Base-by-base conservation (phyloP, 176 grass and related monocot genomes). In the Juncus inflexus region DNA sequence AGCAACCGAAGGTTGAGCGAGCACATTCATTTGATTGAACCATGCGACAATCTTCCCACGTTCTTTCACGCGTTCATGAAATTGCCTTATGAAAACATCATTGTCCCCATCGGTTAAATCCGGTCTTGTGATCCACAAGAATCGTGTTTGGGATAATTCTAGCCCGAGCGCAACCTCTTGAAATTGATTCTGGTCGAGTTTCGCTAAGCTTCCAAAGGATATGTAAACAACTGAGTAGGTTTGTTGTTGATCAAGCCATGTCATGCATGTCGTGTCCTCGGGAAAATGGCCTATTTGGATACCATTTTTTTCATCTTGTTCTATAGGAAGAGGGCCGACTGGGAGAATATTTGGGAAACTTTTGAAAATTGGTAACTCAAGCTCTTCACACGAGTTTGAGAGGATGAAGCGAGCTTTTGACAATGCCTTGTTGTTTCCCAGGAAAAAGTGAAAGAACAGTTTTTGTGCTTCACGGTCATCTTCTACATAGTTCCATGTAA, bases 161-260 rank as follows among this genome's bases (percentile, higher is more conserved):
- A 95, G 76, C 54, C 81, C 85, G 12, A 85, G 39, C 1, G 82
- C 85, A 10, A 95, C 79, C 76, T 89, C 90, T 9, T 83, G 72
- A 51, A 95, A 65, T 61, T 50, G 65, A 0, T 7, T 6, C 5
- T 4, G 15, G 60, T 83, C 64, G 35, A 89, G 77, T 63, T 80
- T 53, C 0, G 72, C 50, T 10, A 72, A 53, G 82, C 85, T 95
- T 9, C 85, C 85, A 62, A 28, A 13, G 13, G 40, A 45, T 40
- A 39, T 9, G 9, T 47, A 47, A 9, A 47, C 43, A 2, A 47
- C 43, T 47, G 43, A 6, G 9, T 47, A 6, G 43, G 43, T 37
- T 39, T n/a, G 53, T 76, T 51, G 14, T 3, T 41, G 50, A 49
- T 92, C 78, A 19, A 92, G 89, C 84, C 89, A 92, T 10, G 49